A percentile compares a stretch with the other conserved stretches of the same genome.
Evolutionary conservation across 2,329 filamentous ascomycete genomes (phyloP).

Genomic region (Fusarium citri): DNA sequence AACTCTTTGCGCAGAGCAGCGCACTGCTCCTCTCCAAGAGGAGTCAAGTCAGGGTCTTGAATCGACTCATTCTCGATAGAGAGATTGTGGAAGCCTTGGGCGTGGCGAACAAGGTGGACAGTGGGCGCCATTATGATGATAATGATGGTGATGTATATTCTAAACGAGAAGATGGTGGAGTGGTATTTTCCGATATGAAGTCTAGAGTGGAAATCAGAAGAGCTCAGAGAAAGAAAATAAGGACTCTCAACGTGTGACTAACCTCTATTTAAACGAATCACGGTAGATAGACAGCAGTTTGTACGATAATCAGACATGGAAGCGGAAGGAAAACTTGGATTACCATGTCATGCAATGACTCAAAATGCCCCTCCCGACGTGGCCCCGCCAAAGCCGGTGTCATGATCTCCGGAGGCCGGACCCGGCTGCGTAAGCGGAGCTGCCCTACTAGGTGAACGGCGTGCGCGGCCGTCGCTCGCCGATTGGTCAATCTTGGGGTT

Average conservation of each 20-base stretch:
- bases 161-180: slow-evolving; percentile 4
- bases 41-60: slow-evolving; percentile 82
- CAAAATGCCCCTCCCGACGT: slow-evolving; percentile 21
- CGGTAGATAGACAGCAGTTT: neutral
- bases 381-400: slow-evolving; percentile 30
- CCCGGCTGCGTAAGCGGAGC: slow-evolving; percentile 41
- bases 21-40: slow-evolving; percentile 82
- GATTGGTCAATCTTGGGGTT: slow-evolving; percentile 35
- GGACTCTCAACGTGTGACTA: neutral
- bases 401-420: slow-evolving; percentile 39
- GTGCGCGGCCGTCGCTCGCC: slow-evolving; percentile 35
- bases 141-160: neutral
- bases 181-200: neutral
- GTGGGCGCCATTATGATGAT: slow-evolving; percentile 60
- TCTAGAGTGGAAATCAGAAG: neutral
- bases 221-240: neutral
- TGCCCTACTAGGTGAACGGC: slow-evolving; percentile 35
- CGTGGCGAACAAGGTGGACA: slow-evolving; percentile 78
- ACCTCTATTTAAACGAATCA: slow-evolving; percentile 13
- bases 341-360: slow-evolving; percentile 27
- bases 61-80: slow-evolving; percentile 74
- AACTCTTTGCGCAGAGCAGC: slow-evolving; percentile 70
- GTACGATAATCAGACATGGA: neutral
- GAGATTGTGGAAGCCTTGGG: slow-evolving; percentile 86
- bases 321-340: neutral